Evolutionary conservation across 1,139 yeast genomes (phyloP), one percentile per base, ranked within the genome.

Genomic region (Candida smagusa): DNA sequence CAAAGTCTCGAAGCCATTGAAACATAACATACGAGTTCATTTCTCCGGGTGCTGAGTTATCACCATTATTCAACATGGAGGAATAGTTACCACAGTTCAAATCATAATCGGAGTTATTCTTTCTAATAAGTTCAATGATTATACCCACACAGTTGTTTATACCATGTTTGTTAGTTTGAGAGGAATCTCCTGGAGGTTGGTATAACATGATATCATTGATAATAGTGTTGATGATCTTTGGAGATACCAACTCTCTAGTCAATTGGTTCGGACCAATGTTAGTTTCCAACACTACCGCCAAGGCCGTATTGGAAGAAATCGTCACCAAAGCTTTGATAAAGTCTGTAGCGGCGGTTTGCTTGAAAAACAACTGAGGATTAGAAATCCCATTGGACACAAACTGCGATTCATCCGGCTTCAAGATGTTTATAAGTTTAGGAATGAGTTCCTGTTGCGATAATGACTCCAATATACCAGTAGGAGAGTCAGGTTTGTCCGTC

Each of bases 301-400:
- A 55, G 4, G 74, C 73, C 3, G 75, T 66, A 45, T 71, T 72
- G n/a, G 96, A 96, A 24, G 96, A 87, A 30, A 94, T 86, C 2
- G 97, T 84, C 23, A 92, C 86, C 54, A 94, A 77, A 0, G 97
- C 97, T 57, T 92, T 94, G 39, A 92, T 65, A 54, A 92, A 92
- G 56, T 92, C 99, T 8, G 97, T 95, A 2, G 96, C 95, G 0
- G 97, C 95, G 2, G 95, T 83, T 59, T 92, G 97, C 36, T 79
- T 79, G 41, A 92, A 79, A 27, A 84, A 72, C 9, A 46, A 47
- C 35, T 51, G 53, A 31, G 59, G 61, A 37, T 65, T 59, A 1
- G 73, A 65, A 26, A 67, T 60, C 19, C 47, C 47, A 12, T 12
- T 16, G 2, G 40, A 40, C 9, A 38, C 49, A 46, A 66, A 67